Evolutionary conservation across 1,139 yeast species (phyloP).

Genomic region (Taphrina flavorubra): DNA sequence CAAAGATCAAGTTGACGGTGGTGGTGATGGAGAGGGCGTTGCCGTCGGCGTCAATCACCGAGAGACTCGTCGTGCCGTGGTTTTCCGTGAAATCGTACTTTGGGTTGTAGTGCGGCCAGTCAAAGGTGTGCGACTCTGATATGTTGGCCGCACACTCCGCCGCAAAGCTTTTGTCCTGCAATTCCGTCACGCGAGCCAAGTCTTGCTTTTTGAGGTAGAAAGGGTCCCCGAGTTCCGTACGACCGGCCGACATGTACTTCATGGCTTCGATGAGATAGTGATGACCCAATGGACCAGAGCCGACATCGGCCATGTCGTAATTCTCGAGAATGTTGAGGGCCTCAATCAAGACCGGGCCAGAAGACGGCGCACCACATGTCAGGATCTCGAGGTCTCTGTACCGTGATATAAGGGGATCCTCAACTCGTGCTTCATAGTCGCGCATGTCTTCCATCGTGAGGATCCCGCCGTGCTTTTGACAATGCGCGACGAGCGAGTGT

Average conservation of each 20-base stretch:
- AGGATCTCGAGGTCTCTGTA: conserved; percentile 60
- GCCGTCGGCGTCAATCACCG: conserved; percentile 49
- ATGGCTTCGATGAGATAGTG: conserved; percentile 69
- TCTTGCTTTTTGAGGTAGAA: conserved; percentile 51
- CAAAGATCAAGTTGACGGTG: conserved; percentile 82
- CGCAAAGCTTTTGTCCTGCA: conserved; percentile 63
- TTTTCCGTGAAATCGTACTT: conserved; percentile 49
- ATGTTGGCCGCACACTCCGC: conserved; percentile 57
- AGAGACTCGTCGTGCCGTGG: conserved; percentile 41
- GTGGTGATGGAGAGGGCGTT: conserved; percentile 88
- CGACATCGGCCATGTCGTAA: conserved; percentile 49
- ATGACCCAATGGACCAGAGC: conserved; percentile 55
- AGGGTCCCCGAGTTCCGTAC: conserved; percentile 80
- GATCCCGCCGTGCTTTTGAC: conserved; percentile 65
- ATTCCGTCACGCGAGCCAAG: conserved; percentile 50
- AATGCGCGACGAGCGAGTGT: conserved; percentile 58
- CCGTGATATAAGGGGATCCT: conserved; percentile 61
- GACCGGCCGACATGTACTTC: conserved; percentile 90
- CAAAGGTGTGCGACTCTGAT: conserved; percentile 62
- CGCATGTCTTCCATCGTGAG: conserved; percentile 67
- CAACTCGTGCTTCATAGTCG: conserved; percentile 62
- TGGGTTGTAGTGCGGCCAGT: conserved; percentile 79
- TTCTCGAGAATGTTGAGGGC: conserved; percentile 69
- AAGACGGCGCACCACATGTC: conserved; percentile 77
- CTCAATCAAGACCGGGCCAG: conserved; percentile 80